Evolutionary conservation across 805 yeast species (phyloP), one percentile per base, ranked within the genome.

Genomic region (Saccharomycopsis amapae): DNA sequence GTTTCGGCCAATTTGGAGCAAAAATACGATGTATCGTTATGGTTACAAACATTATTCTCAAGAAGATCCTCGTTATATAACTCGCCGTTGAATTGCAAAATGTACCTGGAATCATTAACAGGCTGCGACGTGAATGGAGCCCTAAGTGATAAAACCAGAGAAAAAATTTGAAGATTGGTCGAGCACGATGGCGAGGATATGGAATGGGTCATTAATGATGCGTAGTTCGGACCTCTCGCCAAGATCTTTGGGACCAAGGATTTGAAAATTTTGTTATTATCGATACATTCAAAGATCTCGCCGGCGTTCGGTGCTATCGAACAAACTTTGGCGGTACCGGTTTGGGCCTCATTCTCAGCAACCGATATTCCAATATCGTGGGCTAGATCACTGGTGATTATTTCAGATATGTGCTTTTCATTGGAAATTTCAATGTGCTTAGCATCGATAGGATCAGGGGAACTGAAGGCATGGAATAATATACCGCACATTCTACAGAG

Each of bases 41-140:
- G 44, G 25, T 53, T 55, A 15, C 24, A 25, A 5, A 47, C 46
- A 9, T 25, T 18, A 18, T 30, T 24, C 13, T n/a, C 32, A 12
- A 10, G 53, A 19, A 82, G 72, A 31, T 72, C 81, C 1, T 60
- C 53, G 52, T 81, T 81, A 61, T 93, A 93, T 9, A 93, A 62
- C 56, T 93, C 97, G 0, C 98, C 99, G 60, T 94, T 93, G 63
- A 83, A 90, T 58, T 87, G 95, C 6, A 94, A 58, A 0, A 73
- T 56, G 41, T 57, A 69, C 54, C 66, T 53, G 38, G 63, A 55
- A 9, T 58, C 56, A 3, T 53, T 52, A 2, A 43, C 15, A 0
- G 97, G 96, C 61, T 93, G 99, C 25, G 63, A 53, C 0, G 85
- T 78, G 55, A 85, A 75, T 0, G 97, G 97, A 18, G 74, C 72